Evolutionary conservation across 2,329 filamentous ascomycete genomes (phyloP).

Genomic region (Ophiostoma pallidulum): DNA sequence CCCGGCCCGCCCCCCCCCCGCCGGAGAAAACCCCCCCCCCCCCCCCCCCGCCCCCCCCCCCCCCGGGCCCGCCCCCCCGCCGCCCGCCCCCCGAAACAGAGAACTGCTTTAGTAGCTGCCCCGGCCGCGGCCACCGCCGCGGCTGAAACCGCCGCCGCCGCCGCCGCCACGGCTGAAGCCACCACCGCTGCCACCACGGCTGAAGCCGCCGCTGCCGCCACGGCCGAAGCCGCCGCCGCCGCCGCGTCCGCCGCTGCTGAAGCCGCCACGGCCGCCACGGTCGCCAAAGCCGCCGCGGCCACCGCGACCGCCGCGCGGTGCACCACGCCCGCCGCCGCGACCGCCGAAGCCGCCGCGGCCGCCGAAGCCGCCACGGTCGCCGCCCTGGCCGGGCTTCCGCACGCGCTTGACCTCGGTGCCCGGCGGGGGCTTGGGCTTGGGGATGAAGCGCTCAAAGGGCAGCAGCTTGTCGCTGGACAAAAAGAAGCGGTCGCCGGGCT

Average conservation of each 20-base stretch:
- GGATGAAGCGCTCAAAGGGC: slow-evolving; percentile 90
- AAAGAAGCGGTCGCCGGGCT: slow-evolving; percentile 93
- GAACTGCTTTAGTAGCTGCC: slow-evolving; percentile 26
- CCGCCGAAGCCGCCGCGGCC: slow-evolving; percentile 20
- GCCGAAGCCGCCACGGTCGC: slow-evolving; percentile 31
- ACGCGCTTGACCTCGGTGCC: slow-evolving; percentile 50
- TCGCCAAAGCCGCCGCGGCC: slow-evolving; percentile 18
- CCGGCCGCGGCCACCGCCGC: slow-evolving; percentile 21
- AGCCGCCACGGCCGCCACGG: slow-evolving; percentile 20
- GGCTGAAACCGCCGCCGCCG: slow-evolving; percentile 7
- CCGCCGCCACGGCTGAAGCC: slow-evolving; percentile 15
- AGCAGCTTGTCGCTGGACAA: slow-evolving; percentile 91
- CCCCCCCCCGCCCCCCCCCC: no score
- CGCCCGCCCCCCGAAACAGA: no score
- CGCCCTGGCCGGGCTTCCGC: slow-evolving; percentile 50
- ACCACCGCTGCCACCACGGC: slow-evolving; percentile 25
- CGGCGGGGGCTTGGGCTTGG: slow-evolving; percentile 71
- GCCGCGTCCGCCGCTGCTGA: slow-evolving; percentile 15
- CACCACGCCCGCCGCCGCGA: slow-evolving; percentile 16
- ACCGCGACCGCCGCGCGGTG: slow-evolving; percentile 22
- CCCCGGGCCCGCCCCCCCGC: no score
- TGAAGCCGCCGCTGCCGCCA: slow-evolving; percentile 24
- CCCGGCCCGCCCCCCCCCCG: no score
- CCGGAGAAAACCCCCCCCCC: no score
- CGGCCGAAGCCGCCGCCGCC: slow-evolving; percentile 22